These are phyloP conservation scores for Lippia alba DNA, from an alignment of 305 asterid genomes.

Conservation along the genomic window DNA sequence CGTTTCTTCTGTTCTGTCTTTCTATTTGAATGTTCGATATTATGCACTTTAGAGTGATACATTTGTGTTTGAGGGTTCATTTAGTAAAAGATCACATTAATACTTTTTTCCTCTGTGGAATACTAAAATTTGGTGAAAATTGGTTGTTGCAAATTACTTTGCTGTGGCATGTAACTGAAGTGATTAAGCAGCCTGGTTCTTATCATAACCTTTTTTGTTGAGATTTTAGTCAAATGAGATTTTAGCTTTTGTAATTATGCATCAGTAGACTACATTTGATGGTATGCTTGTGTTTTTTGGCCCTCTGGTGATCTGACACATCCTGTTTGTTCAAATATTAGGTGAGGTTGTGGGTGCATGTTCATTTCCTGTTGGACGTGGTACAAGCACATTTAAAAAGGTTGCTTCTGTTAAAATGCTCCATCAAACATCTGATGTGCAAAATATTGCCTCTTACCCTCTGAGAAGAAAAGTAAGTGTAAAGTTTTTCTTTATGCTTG, in stretches of 20 bases:
- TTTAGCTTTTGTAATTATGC: conserved; percentile 10
- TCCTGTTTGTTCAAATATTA: conserved; percentile 48
- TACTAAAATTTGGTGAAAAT: conserved; percentile 13
- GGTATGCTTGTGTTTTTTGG: conserved; percentile 15
- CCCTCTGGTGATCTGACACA: conserved; percentile 34
- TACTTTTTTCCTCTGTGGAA: conserved; percentile 21
- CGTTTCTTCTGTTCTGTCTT: conserved; percentile 21
- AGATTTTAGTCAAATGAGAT: conserved; percentile 22
- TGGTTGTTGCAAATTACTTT: conserved; percentile 21
- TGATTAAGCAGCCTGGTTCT: conserved; percentile 22
- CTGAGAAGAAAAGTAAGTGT: conserved; percentile 71
- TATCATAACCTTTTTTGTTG: conserved; percentile 7
- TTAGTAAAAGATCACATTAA: conserved; percentile 21
- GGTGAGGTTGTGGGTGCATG: conserved; percentile 98
- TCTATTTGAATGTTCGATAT: conserved; percentile 12
- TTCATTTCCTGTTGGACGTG: conserved; percentile 83
- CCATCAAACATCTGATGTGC: conserved; percentile 72
- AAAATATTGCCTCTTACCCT: conserved; percentile 61
- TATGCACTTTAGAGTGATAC: conserved; percentile 26
- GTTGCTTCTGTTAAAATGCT: conserved; percentile 89
- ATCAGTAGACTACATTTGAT: conserved; percentile 18
- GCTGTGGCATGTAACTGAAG: conserved; percentile 21
- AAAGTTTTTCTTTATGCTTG: conserved; percentile 21
- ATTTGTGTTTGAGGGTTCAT: conserved; percentile 30
- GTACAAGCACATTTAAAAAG: conserved; percentile 68